These are phyloP conservation scores for Acanthamoeba castellanii DNA, from an alignment of 208 protist genomes.

Conservation along the genomic window DNA sequence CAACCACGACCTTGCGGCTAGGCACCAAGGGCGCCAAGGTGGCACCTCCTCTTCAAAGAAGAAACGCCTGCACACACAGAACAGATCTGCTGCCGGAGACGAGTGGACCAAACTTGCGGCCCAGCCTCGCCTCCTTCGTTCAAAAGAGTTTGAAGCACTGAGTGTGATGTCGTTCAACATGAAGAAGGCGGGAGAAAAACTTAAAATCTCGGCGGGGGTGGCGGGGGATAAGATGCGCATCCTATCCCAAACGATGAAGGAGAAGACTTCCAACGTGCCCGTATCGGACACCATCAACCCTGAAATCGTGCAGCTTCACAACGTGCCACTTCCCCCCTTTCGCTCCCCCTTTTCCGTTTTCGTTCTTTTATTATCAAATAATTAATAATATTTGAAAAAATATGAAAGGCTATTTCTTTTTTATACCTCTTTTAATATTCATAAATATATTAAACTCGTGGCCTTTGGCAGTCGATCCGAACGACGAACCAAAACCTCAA, in stretches of 20 bases:
- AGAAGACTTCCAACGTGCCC: constrained; percentile 54
- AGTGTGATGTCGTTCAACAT: constrained; percentile 27
- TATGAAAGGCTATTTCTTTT: not conserved
- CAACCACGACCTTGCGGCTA: not conserved
- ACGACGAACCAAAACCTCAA: constrained; percentile 70
- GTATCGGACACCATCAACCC: constrained; percentile 15
- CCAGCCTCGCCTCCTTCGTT: too few species aligned
- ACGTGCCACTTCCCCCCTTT: not conserved
- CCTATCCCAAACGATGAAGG: constrained; percentile 65
- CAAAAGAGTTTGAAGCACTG: not conserved
- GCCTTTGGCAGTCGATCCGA: not conserved
- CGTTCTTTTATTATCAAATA: not conserved
- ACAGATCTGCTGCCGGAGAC: not conserved
- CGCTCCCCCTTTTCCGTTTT: constrained; percentile 15
- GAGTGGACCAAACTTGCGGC: not conserved
- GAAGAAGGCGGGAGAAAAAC: constrained; percentile 31
- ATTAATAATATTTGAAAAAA: not conserved
- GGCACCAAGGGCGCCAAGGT: not conserved
- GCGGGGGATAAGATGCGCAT: constrained; percentile 68
- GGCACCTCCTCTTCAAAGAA: not conserved
- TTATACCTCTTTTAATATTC: not conserved
- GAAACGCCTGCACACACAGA: not conserved
- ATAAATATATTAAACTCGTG: not conserved
- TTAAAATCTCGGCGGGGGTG: constrained; percentile 42
- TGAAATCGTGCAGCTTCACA: constrained; percentile 37